phyloP scores from a whole-genome alignment of 2,329 filamentous ascomycete species.

The Claviceps quebecensis region DNA sequence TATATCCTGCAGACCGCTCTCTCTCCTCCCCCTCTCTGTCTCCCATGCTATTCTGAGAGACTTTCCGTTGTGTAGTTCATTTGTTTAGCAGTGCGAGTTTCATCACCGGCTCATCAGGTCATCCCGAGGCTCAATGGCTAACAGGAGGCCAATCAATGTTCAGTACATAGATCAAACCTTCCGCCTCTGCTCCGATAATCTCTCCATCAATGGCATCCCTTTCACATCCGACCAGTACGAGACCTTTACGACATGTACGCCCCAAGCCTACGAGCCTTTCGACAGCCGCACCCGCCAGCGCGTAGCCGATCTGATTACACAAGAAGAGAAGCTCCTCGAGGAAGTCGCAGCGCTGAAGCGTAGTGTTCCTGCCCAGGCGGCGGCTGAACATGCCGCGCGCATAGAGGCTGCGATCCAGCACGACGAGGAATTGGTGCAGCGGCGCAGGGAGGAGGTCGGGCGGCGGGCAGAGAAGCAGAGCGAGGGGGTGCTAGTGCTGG shows the following conservation, averaged over 20 bases:
- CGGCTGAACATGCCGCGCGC: slow-evolving; percentile 27
- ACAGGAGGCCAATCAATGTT: not conserved
- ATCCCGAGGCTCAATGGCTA: not conserved
- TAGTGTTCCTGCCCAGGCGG: slow-evolving; percentile 31
- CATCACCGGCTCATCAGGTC: too few relatives aligned
- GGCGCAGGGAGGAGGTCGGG: slow-evolving; percentile 11
- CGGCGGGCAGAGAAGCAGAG: slow-evolving; percentile 12
- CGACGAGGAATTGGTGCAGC: slow-evolving; percentile 33
- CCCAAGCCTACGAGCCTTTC: slow-evolving; percentile 42
- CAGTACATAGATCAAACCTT: slow-evolving; percentile 51
- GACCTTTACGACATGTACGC: slow-evolving; percentile 19
- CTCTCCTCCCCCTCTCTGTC: too few relatives aligned
- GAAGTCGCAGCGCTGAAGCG: slow-evolving; percentile 49
- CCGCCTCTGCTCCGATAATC: slow-evolving; percentile 41
- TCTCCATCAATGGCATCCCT: slow-evolving; percentile 48
- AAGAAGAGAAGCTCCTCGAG: slow-evolving; percentile 50
- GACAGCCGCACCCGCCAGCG: slow-evolving; percentile 43
- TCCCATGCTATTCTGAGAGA: too few relatives aligned
- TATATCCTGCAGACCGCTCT: too few relatives aligned
- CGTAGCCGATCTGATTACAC: slow-evolving; percentile 44
- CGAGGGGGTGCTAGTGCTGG: slow-evolving; percentile 16
- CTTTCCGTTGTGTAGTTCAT: too few relatives aligned
- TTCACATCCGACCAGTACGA: slow-evolving; percentile 23
- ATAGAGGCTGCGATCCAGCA: slow-evolving; percentile 24
- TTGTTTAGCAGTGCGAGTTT: too few relatives aligned